Percentiles rank a stretch among this genome's conserved stretches.
Conservation (phyloP, 2,329 filamentous ascomycete species). For the Exophiala mesophila region DNA sequence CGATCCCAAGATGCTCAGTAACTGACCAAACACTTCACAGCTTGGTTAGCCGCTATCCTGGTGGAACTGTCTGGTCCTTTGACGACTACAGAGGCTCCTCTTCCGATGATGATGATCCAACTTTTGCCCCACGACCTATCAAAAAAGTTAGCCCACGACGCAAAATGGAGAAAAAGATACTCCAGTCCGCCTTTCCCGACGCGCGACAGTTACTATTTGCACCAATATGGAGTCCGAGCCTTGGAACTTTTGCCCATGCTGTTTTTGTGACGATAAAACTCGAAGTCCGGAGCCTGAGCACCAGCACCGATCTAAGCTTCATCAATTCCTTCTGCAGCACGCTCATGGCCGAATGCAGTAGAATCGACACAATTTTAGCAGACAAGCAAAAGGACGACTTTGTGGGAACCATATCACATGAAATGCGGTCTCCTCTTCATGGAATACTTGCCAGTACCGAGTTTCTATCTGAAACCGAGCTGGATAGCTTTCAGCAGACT, state of each 20-base stretch:
- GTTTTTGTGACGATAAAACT: constrained; percentile 11
- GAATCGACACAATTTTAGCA: constrained; percentile 38
- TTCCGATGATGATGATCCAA: constrained; percentile 46
- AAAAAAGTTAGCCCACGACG: constrained; percentile 10
- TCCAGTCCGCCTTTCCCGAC: constrained; percentile 36
- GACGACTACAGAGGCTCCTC: constrained; percentile 40
- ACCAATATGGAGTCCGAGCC: constrained; percentile 47
- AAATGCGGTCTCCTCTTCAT: constrained; percentile 46
- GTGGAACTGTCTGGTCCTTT: constrained; percentile 47
- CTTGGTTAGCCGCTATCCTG: constrained; percentile 42
- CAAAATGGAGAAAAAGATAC: constrained; percentile 27
- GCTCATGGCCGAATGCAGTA: constrained; percentile 39
- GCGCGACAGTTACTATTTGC: constrained; percentile 45
- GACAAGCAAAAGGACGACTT: constrained; percentile 50
- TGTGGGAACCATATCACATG: constrained; percentile 49
- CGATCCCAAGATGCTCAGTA: constrained; percentile 2
- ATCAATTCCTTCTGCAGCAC: constrained; percentile 38
- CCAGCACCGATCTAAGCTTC: constrained; percentile 37
- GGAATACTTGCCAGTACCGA: constrained; percentile 48
- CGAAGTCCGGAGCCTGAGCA: constrained; percentile 35
- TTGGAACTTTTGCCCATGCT: constrained; percentile 13
- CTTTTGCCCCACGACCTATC: constrained; percentile 30
- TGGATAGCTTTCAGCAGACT: constrained; percentile 37
- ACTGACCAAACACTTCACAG: constrained; percentile 11
- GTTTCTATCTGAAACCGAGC: constrained; percentile 43